These are phyloP conservation scores for Aaosphaeria arxii DNA, from an alignment of 2,329 filamentous ascomycete species.

Conservation along the genomic window DNA sequence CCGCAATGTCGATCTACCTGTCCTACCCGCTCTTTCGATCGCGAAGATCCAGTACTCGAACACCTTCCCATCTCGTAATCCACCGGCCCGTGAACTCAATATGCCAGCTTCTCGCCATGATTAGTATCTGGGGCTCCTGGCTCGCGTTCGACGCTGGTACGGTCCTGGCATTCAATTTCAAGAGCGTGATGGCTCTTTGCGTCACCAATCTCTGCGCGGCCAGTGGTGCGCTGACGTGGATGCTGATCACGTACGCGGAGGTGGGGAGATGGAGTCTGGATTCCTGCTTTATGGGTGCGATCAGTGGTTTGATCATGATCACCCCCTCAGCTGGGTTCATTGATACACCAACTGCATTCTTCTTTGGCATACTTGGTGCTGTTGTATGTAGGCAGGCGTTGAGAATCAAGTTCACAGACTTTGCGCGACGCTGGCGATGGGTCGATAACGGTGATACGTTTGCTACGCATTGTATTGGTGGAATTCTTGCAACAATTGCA, in stretches of 20 bases:
- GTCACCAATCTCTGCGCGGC: conserved; percentile 51
- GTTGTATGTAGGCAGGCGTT: conserved; percentile 51
- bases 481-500: conserved; percentile 49
- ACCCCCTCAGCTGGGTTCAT: conserved; percentile 51
- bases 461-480: conserved; percentile 54
- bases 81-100: conserved; percentile 50
- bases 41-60: conserved; percentile 42
- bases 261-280: conserved; percentile 48
- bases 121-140: conserved; percentile 53
- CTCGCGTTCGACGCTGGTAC: conserved; percentile 52
- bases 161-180: conserved; percentile 49
- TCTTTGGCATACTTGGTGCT: conserved; percentile 49
- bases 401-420: conserved; percentile 51
- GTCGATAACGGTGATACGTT: conserved; percentile 57
- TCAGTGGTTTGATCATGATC: conserved; percentile 53
- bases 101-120: conserved; percentile 47
- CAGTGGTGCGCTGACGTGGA: conserved; percentile 48
- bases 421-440: conserved; percentile 48
- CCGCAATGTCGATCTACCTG: conserved; percentile 47
- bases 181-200: conserved; percentile 49
- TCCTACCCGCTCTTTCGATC: conserved; percentile 50
- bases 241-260: conserved; percentile 44
- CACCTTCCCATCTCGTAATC: conserved; percentile 46
- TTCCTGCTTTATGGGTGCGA: conserved; percentile 52
- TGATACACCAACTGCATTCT: conserved; percentile 48